These are phyloP conservation scores for Cymbopogon citratus DNA, from an alignment of 176 grass and related monocot species.

Conservation along the genomic window DNA sequence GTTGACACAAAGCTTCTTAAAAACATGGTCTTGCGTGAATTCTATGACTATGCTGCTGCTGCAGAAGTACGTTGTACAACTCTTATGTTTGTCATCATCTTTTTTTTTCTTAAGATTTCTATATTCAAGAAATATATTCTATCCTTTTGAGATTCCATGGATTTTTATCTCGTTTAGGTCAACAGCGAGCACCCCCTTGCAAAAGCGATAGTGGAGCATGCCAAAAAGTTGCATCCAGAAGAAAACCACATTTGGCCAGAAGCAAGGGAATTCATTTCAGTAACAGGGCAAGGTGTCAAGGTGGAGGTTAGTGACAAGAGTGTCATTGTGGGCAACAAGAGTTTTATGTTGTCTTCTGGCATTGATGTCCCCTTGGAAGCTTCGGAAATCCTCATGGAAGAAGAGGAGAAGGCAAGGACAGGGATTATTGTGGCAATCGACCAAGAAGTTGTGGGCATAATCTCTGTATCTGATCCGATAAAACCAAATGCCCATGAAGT, in stretches of 20 bases:
- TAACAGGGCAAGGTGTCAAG: conserved; percentile 76
- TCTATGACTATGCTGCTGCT: conserved; percentile 63
- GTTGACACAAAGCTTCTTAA: conserved; percentile 71
- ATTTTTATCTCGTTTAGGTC: conserved; percentile 37
- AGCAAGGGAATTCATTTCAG: conserved; percentile 68
- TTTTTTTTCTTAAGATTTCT: background rate
- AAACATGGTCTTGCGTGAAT: conserved; percentile 77
- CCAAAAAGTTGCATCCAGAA: conserved; percentile 55
- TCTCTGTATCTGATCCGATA: conserved; percentile 80
- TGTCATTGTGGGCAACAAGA: conserved; percentile 76
- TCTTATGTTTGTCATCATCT: background rate
- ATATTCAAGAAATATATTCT: background rate
- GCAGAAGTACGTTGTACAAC: conserved; percentile 50
- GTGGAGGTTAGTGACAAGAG: conserved; percentile 42
- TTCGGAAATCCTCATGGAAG: conserved; percentile 63
- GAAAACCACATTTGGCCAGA: conserved; percentile 62
- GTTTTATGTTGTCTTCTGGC: conserved; percentile 58
- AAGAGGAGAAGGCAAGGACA: conserved; percentile 68
- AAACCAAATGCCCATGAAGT: conserved; percentile 68
- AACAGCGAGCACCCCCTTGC: conserved; percentile 95
- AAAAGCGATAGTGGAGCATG: conserved; percentile 73
- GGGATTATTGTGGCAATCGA: conserved; percentile 71
- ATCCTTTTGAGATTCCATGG: background rate
- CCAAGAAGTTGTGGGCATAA: conserved; percentile 63
- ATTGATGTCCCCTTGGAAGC: conserved; percentile 57